Conservation (phyloP, 805 yeast genomes). For the Lachancea sp. region DNA sequence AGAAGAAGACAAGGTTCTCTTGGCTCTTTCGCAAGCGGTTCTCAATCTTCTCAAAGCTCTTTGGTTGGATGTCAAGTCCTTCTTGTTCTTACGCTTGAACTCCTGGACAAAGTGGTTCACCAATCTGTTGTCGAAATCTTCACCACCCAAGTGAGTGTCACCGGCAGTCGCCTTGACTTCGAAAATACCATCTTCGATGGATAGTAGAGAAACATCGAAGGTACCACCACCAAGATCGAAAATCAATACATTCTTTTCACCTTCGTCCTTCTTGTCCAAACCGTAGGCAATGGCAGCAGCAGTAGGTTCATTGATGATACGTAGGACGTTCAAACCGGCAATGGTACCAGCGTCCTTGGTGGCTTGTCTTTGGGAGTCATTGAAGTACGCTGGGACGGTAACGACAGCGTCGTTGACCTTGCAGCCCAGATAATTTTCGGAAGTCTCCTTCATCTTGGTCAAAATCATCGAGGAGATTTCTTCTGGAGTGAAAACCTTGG, state of each 20-base stretch:
- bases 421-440: slow-evolving; percentile 83
- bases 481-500: slow-evolving; percentile 84
- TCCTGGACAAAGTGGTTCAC: slow-evolving; percentile 90
- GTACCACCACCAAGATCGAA: slow-evolving; percentile 99
- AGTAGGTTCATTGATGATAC: slow-evolving; percentile 93
- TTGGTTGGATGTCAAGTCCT: slow-evolving; percentile 87
- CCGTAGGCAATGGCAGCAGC: slow-evolving; percentile 99
- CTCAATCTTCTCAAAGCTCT: slow-evolving; percentile 97
- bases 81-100: slow-evolving; percentile 97
- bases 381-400: slow-evolving; percentile 94
- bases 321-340: slow-evolving; percentile 88
- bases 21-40: slow-evolving; percentile 98
- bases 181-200: slow-evolving; percentile 93
- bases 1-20: slow-evolving; percentile 95
- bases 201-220: slow-evolving; percentile 89
- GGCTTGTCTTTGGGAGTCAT: slow-evolving; percentile 95
- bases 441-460: slow-evolving; percentile 87
- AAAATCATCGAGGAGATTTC: slow-evolving; percentile 92
- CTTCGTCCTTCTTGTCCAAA: slow-evolving; percentile 55
- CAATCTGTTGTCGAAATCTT: slow-evolving; percentile 95
- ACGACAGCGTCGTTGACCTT: slow-evolving; percentile 86
- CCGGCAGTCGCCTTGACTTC: slow-evolving; percentile 89
- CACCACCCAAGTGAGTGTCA: slow-evolving; percentile 95
- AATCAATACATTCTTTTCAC: slow-evolving; percentile 84
- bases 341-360: slow-evolving; percentile 95